Base-by-base conservation (phyloP, 2,329 filamentous ascomycete genomes). In the Alternaria alternata region DNA sequence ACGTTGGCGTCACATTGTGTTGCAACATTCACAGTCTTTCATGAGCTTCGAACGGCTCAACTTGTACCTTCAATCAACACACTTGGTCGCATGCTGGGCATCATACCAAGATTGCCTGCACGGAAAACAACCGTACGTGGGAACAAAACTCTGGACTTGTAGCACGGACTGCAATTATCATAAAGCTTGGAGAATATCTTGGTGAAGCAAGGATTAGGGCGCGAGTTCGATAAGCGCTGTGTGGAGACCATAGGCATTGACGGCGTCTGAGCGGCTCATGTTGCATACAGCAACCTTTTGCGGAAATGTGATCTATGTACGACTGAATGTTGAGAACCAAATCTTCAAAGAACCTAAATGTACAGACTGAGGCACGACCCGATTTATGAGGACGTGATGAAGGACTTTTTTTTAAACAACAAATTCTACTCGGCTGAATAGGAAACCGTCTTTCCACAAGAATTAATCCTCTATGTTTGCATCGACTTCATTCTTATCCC, bases 31-130 rank as follows among this genome's bases (percentile, higher is more conserved):
- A 47, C 53, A 47, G 57, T 38, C 64, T 61, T 55, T 66, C 66
- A 57, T 48, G 39, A 60, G 61, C 60, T 66, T 69, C 60, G 28
- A 34, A 34, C 57, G 47, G 53, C 57, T 46, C 41, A 32, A 38
- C 46, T 18, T 52, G 53, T 56, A 51, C 48, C 47, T 60, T 52
- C 47, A 18, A 39, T 51, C 38, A 46, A 46, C 49, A 42, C 34
- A 44, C 47, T 61, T 69, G 69, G 75, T 75, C 70, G 67, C 64
- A 71, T 77, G 72, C 71, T 76, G 75, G 70, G 59, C 72, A 76
- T 75, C 53, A 69, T 72, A 73, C 70, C 66, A 47, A 44, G 54
- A 44, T 42, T 41, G 36, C 32, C 49, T 38, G 16, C n/a, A 41
- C 20, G 20, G 46, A 36, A 16, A 49, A 16, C 22, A n/a, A 14